These are phyloP conservation scores for Lavandula angustifolia DNA, from an alignment of 257 asterid genomes.

Conservation along the genomic window DNA sequence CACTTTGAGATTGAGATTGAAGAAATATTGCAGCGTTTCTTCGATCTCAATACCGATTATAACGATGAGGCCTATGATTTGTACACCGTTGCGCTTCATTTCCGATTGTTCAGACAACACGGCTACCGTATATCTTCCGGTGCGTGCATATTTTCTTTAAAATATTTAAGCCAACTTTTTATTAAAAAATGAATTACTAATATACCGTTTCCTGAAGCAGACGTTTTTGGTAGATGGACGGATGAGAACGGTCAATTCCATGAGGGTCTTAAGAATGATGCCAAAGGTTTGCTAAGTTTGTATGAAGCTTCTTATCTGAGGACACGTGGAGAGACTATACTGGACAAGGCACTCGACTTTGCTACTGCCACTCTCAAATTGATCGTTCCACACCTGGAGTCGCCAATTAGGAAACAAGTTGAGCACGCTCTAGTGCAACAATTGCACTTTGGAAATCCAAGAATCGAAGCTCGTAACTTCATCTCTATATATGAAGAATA, in stretches of 20 bases:
- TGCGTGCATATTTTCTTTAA: neutral
- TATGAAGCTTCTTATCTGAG: slow-evolving; percentile 8
- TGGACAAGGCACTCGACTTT: slow-evolving; percentile 31
- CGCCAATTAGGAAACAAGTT: neutral
- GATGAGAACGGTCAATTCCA: no score
- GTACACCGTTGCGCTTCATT: slow-evolving; percentile 24
- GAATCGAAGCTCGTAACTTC: slow-evolving; percentile 9
- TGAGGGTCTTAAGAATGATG: slow-evolving; percentile 12
- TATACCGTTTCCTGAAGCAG: neutral
- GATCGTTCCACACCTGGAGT: neutral
- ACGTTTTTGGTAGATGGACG: slow-evolving; percentile 5
- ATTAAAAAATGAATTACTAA: no score
- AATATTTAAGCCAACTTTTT: no score
- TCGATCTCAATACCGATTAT: neutral
- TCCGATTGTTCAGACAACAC: slow-evolving; percentile 21
- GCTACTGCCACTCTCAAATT: slow-evolving; percentile 9
- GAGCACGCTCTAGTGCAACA: neutral
- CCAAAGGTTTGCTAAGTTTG: neutral
- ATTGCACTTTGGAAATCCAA: slow-evolving; percentile 6
- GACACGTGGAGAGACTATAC: neutral
- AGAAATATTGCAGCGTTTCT: neutral
- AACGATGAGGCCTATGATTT: slow-evolving; percentile 2
- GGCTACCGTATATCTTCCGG: slow-evolving; percentile 9
- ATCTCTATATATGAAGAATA: no score
- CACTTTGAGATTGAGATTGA: no score